Evolutionary conservation across 192 early-diverging fungal species (phyloP).

Genomic region (Coemansia sp.): DNA sequence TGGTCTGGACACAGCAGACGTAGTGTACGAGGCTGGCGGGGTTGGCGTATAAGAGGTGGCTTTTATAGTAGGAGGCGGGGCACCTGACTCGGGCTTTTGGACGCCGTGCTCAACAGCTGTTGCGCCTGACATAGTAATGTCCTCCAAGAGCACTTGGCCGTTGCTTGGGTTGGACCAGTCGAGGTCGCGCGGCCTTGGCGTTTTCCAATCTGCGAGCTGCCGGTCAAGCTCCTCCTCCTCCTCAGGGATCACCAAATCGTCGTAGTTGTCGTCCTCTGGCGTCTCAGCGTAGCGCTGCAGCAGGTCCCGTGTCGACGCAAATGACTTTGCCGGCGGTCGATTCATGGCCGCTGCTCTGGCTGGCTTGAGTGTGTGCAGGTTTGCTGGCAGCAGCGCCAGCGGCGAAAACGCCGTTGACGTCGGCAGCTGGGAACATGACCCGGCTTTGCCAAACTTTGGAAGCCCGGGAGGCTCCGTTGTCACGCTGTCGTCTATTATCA

Average conservation of each 20-base stretch:
- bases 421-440: conserved; percentile 40
- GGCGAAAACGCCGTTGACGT: conserved; percentile 23
- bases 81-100: neutral
- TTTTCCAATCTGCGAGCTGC: conserved; percentile 40
- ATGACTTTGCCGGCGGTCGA: conserved; percentile 10
- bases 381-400: conserved; percentile 28
- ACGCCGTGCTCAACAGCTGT: conserved; percentile 33
- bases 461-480: conserved; percentile 21
- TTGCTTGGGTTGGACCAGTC: conserved; percentile 25
- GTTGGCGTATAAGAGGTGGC: conserved; percentile 8
- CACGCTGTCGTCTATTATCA: conserved; percentile 49
- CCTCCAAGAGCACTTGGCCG: conserved; percentile 9
- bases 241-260: conserved; percentile 48
- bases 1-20: neutral
- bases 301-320: conserved; percentile 15
- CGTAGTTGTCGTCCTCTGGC: conserved; percentile 39
- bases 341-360: neutral
- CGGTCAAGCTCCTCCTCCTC: conserved; percentile 39
- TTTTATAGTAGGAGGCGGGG: neutral
- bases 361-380: conserved; percentile 20
- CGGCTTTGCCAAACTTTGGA: conserved; percentile 40
- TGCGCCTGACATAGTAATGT: conserved; percentile 43
- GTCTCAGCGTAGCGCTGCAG: conserved; percentile 39
- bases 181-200: conserved; percentile 30
- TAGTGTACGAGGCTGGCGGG: neutral